phyloP scores from a whole-genome alignment of 2,329 filamentous ascomycete genomes.

The Pseudocercospora cruenta region DNA sequence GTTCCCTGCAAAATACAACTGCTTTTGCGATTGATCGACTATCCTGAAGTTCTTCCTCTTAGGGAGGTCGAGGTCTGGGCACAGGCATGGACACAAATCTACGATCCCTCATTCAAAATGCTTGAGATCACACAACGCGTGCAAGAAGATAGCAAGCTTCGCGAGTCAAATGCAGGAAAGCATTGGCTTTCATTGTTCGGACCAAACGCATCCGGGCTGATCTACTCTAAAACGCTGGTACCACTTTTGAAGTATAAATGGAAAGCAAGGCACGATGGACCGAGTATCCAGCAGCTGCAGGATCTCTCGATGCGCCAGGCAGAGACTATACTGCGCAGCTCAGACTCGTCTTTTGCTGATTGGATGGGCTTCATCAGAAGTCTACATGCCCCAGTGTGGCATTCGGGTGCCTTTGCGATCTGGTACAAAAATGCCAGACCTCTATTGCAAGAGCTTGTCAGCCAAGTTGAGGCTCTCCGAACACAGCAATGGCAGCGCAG shows the following conservation, averaged over 20 bases:
- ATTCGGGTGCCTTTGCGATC: not conserved
- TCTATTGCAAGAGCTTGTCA: constrained; percentile 20
- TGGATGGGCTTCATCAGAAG: constrained; percentile 10
- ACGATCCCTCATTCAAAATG: constrained; percentile 32
- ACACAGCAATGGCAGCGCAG: constrained; percentile 23
- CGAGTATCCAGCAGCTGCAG: constrained; percentile 9
- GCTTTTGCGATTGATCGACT: constrained; percentile 13
- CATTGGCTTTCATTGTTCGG: constrained; percentile 37
- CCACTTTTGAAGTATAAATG: constrained; percentile 12
- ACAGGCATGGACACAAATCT: constrained; percentile 29
- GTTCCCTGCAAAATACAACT: constrained; percentile 15
- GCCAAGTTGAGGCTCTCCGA: constrained; percentile 21
- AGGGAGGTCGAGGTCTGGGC: constrained; percentile 34
- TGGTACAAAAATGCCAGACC: constrained; percentile 22
- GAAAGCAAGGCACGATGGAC: constrained; percentile 10
- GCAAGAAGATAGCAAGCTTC: constrained; percentile 22
- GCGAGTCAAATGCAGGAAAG: constrained; percentile 20
- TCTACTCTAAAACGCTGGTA: not conserved
- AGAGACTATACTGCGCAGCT: constrained; percentile 13
- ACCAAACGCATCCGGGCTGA: not conserved
- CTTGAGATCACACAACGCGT: constrained; percentile 30
- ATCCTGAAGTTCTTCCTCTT: constrained; percentile 26
- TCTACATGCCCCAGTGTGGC: constrained; percentile 7
- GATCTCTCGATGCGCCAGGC: constrained; percentile 16
- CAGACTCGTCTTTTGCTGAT: not conserved